These are phyloP conservation scores for Mycena rosella DNA, from an alignment of 768 basidiomycete genomes.

Conservation along the genomic window DNA sequence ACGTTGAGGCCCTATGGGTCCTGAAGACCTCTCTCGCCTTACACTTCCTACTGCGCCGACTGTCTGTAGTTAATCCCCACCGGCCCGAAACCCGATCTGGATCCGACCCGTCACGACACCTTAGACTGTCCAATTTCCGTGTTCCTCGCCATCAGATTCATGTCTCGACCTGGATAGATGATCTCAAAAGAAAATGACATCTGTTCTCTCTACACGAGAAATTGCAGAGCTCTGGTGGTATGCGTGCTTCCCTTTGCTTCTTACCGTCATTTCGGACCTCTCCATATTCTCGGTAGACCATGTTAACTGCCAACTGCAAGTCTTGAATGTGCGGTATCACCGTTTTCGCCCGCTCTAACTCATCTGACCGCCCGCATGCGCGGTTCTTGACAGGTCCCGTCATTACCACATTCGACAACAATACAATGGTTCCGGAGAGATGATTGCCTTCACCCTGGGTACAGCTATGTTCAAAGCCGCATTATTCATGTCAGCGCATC, in stretches of 20 bases:
- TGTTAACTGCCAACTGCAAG: background rate
- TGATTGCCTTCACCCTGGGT: too few relatives aligned
- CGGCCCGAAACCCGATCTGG: constrained; percentile 13
- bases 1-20: too few relatives aligned
- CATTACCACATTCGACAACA: constrained; percentile 19
- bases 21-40: too few relatives aligned
- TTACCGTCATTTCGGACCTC: too few relatives aligned
- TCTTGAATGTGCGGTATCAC: background rate
- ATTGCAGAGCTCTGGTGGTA: background rate
- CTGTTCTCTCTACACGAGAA: background rate
- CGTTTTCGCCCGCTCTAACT: background rate
- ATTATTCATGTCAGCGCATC: constrained; percentile 7
- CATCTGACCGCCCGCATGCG: background rate
- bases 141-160: constrained; percentile 23
- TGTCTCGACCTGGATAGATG: background rate
- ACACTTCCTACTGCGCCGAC: too few relatives aligned
- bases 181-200: background rate
- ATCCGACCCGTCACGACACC: constrained; percentile 1
- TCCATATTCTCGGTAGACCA: background rate
- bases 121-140: constrained; percentile 6
- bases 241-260: background rate
- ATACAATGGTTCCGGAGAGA: constrained; percentile 34
- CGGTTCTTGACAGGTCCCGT: constrained; percentile 36
- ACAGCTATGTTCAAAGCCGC: constrained; percentile 22
- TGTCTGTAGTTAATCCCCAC: background rate